Conservation (phyloP, 2,329 filamentous ascomycete species). For the Cladosporium colombiae region DNA sequence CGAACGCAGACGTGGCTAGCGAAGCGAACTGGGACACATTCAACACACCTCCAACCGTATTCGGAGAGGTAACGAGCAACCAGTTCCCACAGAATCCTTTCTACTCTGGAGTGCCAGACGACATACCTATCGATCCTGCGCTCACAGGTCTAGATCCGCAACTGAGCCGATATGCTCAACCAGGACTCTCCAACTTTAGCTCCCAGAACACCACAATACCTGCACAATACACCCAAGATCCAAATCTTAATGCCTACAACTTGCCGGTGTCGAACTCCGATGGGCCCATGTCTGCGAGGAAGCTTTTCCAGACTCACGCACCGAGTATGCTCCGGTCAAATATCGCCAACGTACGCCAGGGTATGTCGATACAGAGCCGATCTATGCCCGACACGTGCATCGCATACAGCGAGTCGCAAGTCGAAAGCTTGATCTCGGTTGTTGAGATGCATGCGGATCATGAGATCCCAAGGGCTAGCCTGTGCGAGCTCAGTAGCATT, state of each 20-base stretch:
- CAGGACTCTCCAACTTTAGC: background rate
- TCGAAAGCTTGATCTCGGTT: constrained; percentile 7
- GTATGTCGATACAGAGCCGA: constrained; percentile 7
- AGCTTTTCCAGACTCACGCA: background rate
- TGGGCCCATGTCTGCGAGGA: background rate
- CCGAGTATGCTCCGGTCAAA: constrained; percentile 12
- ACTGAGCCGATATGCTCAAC: background rate
- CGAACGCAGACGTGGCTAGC: constrained; percentile 10
- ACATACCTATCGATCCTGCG: constrained; percentile 17
- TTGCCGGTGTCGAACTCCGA: background rate
- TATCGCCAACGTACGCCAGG: constrained; percentile 1
- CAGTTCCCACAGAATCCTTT: constrained; percentile 3
- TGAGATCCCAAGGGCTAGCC: constrained; percentile 1
- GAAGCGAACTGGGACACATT: constrained; percentile 14
- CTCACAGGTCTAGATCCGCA: constrained; percentile 5
- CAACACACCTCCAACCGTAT: constrained; percentile 4
- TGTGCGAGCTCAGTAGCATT: constrained; percentile 15
- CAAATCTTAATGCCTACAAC: background rate
- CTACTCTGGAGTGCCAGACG: background rate
- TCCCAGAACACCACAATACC: background rate
- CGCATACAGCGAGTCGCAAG: constrained; percentile 13
- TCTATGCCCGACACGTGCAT: constrained; percentile 2
- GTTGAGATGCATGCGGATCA: constrained; percentile 12
- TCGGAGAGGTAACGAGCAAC: background rate
- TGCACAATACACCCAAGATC: background rate